Conservation (phyloP, 345 rosid genomes). For the Brassica cretica region DNA sequence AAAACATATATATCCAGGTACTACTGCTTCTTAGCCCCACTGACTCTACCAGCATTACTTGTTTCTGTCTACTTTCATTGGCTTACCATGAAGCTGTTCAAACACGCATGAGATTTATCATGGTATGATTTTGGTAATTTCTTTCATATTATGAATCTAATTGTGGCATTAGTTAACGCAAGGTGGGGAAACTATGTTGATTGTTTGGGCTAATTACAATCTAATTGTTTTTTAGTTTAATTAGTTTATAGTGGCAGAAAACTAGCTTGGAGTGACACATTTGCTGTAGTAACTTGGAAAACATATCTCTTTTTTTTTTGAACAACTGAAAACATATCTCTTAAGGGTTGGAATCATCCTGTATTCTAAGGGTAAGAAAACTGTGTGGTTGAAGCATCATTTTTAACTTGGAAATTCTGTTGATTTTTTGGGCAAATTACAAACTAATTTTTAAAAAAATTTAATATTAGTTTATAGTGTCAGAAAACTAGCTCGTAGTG, state of each 20-base stretch:
- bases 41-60: constrained; percentile 69
- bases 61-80: constrained; percentile 42
- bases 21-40: constrained; percentile 73
- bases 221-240: not conserved
- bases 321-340: not conserved
- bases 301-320: not conserved
- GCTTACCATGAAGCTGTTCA: not conserved
- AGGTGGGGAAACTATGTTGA: not conserved
- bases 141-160: not conserved
- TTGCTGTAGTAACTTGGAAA: not conserved
- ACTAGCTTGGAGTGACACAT: not conserved
- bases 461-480: not conserved
- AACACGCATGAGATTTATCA: not conserved
- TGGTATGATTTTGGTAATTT: not conserved
- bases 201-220: not conserved
- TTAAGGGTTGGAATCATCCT: not conserved
- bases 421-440: not conserved
- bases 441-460: not conserved
- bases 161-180: not conserved
- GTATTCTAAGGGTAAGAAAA: not conserved
- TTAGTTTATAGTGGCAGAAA: not conserved
- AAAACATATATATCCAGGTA: constrained; percentile 24
- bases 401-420: no score
- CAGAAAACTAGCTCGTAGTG: not conserved
- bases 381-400: not conserved